Evolutionary conservation across 345 rosid species (phyloP), one percentile per base, ranked within the genome.

Genomic region (Lagerstroemia speciosa): DNA sequence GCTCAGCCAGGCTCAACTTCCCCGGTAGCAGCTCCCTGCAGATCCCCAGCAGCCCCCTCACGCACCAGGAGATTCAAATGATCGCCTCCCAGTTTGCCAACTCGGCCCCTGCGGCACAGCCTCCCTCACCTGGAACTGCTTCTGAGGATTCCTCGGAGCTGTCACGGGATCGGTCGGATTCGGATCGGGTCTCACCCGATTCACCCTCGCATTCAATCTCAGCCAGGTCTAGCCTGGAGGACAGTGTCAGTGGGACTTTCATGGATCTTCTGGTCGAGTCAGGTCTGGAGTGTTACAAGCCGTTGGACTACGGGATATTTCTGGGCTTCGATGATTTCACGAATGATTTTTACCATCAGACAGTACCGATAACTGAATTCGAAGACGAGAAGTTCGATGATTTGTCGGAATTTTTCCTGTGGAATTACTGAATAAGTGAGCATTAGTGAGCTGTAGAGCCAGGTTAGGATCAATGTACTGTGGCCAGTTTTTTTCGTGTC

Each of bases 1-100:
- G n/a, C 55, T 31, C 6, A 40, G 78, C 78, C 38, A 67, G 34
- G 41, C 40, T 75, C 64, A 75, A 75, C 62, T 75, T 75, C 69
- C 73, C 78, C 45, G 74, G 52, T n/a, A n/a, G n/a, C 63, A 34
- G 43, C 67, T 67, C 38, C n/a, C 74, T 71, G 53, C 40, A 31
- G 20, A 67, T 67, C 43, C 15, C 69, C 3, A 65, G 55, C 38
- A 43, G 19, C 64, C 70, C 72, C 64, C 57, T 75, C 67, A 36
- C 65, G 14, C 71, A 41, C 16, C 15, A 50, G 16, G 69, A 75
- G 40, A 71, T 75, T 58, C 75, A 67, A 27, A 34, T 17, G 61
- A 65, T 53, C 15, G 78, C 78, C 3, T 43, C 69, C 27, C 50
- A 34, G 52, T 67, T 62, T 41, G 78, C 78, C 65, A 71, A 67